These are phyloP conservation scores for Phytophthora fragariae DNA, from an alignment of 352 stramenopile species.

Conservation along the genomic window DNA sequence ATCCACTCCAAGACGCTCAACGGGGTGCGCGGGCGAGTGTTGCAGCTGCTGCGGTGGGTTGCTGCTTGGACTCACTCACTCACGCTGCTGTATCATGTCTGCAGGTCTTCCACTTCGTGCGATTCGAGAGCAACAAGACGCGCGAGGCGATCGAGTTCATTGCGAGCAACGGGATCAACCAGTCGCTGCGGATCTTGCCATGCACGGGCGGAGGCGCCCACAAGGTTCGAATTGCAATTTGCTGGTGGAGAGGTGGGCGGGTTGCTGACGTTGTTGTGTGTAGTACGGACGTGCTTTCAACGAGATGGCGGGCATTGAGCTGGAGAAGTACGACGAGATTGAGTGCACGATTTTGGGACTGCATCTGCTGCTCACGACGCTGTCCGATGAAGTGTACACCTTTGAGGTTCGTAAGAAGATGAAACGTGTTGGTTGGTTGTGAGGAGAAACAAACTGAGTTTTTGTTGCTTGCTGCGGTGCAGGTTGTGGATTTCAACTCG, in stretches of 20 bases:
- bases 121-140: slow-evolving; percentile 84
- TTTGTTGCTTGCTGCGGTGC: neutral
- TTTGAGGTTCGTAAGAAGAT: slow-evolving; percentile 84
- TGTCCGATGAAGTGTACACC: slow-evolving; percentile 98
- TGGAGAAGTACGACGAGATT: slow-evolving; percentile 94
- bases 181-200: slow-evolving; percentile 78
- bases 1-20: slow-evolving; percentile 90
- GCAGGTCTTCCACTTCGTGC: slow-evolving; percentile 96
- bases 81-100: neutral
- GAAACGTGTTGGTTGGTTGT: neutral
- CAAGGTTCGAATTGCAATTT: slow-evolving; percentile 58
- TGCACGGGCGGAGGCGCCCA: slow-evolving; percentile 87
- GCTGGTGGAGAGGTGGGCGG: neutral
- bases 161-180: slow-evolving; percentile 76
- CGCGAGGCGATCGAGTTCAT: slow-evolving; percentile 83
- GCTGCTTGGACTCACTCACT: neutral
- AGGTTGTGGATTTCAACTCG: slow-evolving; percentile 88
- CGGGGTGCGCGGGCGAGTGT: slow-evolving; percentile 54
- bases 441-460: neutral
- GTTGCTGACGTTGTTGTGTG: neutral
- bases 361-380: slow-evolving; percentile 96
- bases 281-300: slow-evolving; percentile 79
- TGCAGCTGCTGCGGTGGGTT: neutral
- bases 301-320: slow-evolving; percentile 82
- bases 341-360: slow-evolving; percentile 97